These are phyloP conservation scores for Tephrocybe sp. DNA, from an alignment of 768 basidiomycete species.

Conservation along the genomic window DNA sequence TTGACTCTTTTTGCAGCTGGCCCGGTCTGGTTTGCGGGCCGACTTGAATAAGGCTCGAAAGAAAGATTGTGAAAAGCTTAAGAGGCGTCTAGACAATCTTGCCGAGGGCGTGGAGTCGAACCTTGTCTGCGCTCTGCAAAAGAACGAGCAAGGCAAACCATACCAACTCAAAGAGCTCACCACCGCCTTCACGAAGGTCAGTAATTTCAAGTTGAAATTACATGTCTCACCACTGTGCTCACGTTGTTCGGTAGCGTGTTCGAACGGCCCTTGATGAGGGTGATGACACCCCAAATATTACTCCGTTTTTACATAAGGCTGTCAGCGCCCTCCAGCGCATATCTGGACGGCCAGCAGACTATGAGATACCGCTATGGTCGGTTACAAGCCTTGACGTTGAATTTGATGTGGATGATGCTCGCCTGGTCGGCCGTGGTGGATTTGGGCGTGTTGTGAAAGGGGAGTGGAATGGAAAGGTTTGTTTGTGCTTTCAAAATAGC, in stretches of 20 bases:
- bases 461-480: conserved; percentile 24
- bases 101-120: conserved; percentile 2
- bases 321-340: conserved; percentile 12
- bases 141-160: conserved; percentile 7
- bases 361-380: conserved; percentile 22
- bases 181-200: conserved; percentile 19
- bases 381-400: conserved; percentile 26
- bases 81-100: conserved; percentile 3
- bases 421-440: conserved; percentile 24
- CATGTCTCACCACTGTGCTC: too few relatives aligned
- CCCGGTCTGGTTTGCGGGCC: conserved; percentile 6
- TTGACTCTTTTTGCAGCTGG: conserved; percentile 7
- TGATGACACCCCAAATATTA: conserved; percentile 6
- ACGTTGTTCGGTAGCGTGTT: conserved; percentile 8
- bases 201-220: too few relatives aligned
- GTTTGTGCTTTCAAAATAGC: background rate
- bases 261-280: conserved; percentile 1
- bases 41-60: conserved; percentile 12
- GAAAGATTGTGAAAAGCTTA: conserved; percentile 8
- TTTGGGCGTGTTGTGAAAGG: conserved; percentile 28
- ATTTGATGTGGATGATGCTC: conserved; percentile 17
- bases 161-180: conserved; percentile 16
- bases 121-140: conserved; percentile 9
- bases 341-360: conserved; percentile 13
- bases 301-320: conserved; percentile 14